Conservation (phyloP, 2,329 filamentous ascomycete genomes). For the Trichoderma sp. region DNA sequence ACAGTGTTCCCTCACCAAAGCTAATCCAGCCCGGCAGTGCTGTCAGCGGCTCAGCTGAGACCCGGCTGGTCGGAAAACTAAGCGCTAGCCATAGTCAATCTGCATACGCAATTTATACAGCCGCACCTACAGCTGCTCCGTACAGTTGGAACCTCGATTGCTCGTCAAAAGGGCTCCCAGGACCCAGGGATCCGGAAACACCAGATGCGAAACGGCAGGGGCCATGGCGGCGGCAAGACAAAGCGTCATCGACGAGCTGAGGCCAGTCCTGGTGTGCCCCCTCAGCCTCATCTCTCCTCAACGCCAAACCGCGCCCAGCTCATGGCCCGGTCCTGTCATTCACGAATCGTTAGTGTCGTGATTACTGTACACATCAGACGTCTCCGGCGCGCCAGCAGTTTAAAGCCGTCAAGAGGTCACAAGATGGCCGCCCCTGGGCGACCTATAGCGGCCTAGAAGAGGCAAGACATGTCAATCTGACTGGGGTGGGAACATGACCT, state of each 20-base stretch:
- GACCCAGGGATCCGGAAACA: slow-evolving; percentile 9
- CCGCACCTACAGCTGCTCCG: neutral
- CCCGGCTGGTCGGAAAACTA: slow-evolving; percentile 11
- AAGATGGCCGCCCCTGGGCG: slow-evolving; percentile 7
- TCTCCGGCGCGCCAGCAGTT: neutral
- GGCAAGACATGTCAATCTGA: slow-evolving; percentile 10
- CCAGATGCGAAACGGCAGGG: slow-evolving; percentile 5
- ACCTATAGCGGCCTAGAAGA: neutral
- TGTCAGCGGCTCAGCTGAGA: slow-evolving; percentile 15
- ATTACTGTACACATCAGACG: neutral
- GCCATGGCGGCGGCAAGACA: neutral
- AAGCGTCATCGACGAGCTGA: slow-evolving; percentile 3
- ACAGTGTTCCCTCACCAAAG: neutral
- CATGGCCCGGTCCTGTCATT: neutral
- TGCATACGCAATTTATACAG: slow-evolving; percentile 14
- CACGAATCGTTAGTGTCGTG: slow-evolving; percentile 4
- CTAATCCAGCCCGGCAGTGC: slow-evolving; percentile 9
- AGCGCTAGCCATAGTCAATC: slow-evolving; percentile 15
- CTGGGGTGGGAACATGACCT: neutral
- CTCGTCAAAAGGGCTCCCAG: neutral
- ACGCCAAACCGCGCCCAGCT: slow-evolving; percentile 14
- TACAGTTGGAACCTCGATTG: neutral
- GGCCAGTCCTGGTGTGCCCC: neutral
- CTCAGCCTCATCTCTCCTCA: slow-evolving; percentile 10
- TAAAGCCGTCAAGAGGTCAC: neutral